Evolutionary conservation across 2,329 filamentous ascomycete species (phyloP), one percentile per base, ranked within the genome.

Genomic region (Sphaerulina vaccinii): DNA sequence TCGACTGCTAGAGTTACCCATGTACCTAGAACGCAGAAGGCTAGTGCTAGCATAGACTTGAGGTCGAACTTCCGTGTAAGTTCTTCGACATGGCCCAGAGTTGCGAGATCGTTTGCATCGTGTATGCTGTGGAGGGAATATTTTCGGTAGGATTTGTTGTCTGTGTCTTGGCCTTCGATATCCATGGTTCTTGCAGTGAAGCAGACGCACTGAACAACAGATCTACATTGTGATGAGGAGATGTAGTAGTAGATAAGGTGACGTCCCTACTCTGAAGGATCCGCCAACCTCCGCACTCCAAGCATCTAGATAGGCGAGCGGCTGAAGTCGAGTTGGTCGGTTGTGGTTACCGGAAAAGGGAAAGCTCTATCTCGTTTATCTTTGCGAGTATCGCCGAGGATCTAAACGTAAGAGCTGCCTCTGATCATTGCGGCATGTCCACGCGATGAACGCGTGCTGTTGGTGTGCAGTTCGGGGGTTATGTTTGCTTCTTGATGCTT

Each of bases 1-100:
- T 72, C 74, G 61, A 82, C 78, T 0, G 80, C 80, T 55, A 81
- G 79, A 0, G 79, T 81, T 0, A 77, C 78, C 72, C 79, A 83
- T 3, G 80, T 82, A 52, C 79, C 79, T 23, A 82, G 69, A 11
- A 83, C 77, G 52, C 74, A 79, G 53, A 83, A 81, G 22, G 79
- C 76, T 16, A 83, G 71, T 16, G 78, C 75, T 9, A 83, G 70
- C 78, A 83, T 81, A 64, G 78, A 81, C 75, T 73, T 76, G 5
- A 75, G 65, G 62, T 72, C 73, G 62, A 83, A 82, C 58, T 81
- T 74, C 10, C 73, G 69, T 8, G 67, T 66, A 24, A 76, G 60
- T 38, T 69, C 69, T 64, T 75, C 70, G 59, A 69, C 65, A 58
- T 75, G 72, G 56, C 73, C 73, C 58, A 75, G 64, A 8, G 65